Evolutionary conservation across 106 monocot genomes (phyloP), one percentile per base, ranked within the genome.

Genomic region (Dendrobium huoshanense): DNA sequence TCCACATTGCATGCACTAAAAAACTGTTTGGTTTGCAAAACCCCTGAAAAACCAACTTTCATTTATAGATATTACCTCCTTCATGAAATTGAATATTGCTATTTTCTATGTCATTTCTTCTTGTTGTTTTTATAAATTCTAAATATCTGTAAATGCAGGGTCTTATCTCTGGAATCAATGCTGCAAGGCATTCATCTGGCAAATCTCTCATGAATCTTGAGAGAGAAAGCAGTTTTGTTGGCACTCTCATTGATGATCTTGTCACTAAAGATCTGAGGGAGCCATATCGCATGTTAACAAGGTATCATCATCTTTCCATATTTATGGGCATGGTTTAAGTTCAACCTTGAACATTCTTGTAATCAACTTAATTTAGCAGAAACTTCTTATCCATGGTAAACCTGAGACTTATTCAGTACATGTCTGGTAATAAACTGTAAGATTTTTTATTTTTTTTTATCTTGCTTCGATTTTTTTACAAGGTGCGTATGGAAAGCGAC

Each of bases 231-330:
- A 95, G 98, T 79, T 98, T 90, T 80, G 88, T 98, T 47, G 98
- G 98, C 24, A 99, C 95, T 79, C 81, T 99, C 72, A 99, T 99
- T 75, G 99, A 99, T 86, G 99, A 99, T 91, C 93, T 99, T 85
- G 95, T 95, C n/a, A 99, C 99, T 49, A 99, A 99, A 87, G 99
- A 99, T 67, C 90, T 99, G 42, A 86, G 95, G 55, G 99, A 99
- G 83, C 99, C 99, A 67, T 99, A 99, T 77, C 95, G 99, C 48
- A 93, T 99, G 95, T 55, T 99, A 81, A 99, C 99, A 77, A 99
- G 99, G 99, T 98, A 91, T 61, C 54, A 54, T 48, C 25, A 75
- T 75, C 75, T 68, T 77, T 77, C 75, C 56, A 56, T 19, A 65
- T 45, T 45, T 45, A 7, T 45, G 45, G 45, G 5, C 45, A 51